These are phyloP conservation scores for Cordyceps militaris DNA, from an alignment of 2,329 filamentous ascomycete genomes.

Conservation along the genomic window DNA sequence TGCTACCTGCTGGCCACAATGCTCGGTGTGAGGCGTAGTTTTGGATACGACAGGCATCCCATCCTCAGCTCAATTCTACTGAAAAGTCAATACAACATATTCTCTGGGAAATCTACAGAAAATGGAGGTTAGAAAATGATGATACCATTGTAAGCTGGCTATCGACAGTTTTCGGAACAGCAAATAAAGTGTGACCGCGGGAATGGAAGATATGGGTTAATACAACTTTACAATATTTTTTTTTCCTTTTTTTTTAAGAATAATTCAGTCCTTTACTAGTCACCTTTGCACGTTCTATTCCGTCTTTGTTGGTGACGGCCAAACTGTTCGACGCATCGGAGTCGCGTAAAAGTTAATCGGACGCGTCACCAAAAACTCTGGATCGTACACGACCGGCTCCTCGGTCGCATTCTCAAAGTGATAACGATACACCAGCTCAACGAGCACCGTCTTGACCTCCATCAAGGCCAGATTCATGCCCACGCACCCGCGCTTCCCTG, in stretches of 20 bases:
- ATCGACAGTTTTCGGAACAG: neutral
- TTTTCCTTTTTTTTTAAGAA: neutral
- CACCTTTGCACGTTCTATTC: neutral
- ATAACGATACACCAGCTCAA: constrained; percentile 44
- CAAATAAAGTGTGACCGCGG: neutral
- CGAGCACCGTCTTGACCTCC: constrained; percentile 47
- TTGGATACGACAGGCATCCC: neutral
- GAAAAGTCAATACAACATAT: neutral
- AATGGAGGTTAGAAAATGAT: neutral
- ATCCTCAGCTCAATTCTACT: neutral
- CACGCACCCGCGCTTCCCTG: constrained; percentile 47
- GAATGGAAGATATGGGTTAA: neutral
- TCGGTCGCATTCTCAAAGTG: constrained; percentile 16
- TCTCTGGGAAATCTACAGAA: neutral
- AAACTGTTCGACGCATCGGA: neutral
- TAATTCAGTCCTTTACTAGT: neutral
- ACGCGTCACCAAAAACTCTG: constrained; percentile 17
- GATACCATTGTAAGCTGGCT: neutral
- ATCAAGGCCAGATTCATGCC: constrained; percentile 53
- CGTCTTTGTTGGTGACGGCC: neutral
- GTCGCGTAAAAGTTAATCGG: constrained; percentile 19
- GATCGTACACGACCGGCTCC: constrained; percentile 17
- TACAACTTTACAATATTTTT: neutral
- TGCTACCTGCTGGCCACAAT: neutral
- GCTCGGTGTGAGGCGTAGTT: neutral